phyloP scores from a whole-genome alignment of 208 protist species.

The Crithidia acanthocephali region DNA sequence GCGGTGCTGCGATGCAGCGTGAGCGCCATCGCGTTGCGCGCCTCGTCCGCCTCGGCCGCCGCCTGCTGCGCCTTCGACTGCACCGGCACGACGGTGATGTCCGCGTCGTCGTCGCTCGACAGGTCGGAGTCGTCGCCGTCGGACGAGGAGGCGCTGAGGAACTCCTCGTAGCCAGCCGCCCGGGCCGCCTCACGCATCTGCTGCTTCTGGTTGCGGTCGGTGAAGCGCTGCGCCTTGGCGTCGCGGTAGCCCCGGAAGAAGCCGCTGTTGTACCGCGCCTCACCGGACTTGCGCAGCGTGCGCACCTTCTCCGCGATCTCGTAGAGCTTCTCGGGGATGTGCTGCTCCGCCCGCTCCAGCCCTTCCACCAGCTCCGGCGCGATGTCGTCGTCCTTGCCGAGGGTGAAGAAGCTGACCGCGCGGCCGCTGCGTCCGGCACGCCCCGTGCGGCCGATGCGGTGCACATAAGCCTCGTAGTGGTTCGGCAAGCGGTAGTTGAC shows the following conservation, averaged over 20 bases:
- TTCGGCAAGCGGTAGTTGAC: slow-evolving; percentile 99
- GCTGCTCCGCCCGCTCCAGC: slow-evolving; percentile 74
- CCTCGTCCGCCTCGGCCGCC: slow-evolving; percentile 17
- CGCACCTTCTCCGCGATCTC: slow-evolving; percentile 70
- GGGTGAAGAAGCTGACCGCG: slow-evolving; percentile 89
- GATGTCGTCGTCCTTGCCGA: slow-evolving; percentile 82
- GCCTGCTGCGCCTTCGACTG: slow-evolving; percentile 7
- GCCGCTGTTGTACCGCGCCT: slow-evolving; percentile 57
- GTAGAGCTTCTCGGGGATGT: slow-evolving; percentile 84
- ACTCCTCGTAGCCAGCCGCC: slow-evolving; percentile 77
- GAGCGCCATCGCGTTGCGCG: slow-evolving; percentile 26
- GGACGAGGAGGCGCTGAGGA: slow-evolving; percentile 59
- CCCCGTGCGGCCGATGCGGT: slow-evolving; percentile 96
- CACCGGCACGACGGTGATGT: slow-evolving; percentile 38
- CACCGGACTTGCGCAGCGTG: slow-evolving; percentile 72
- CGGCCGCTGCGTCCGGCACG: slow-evolving; percentile 78
- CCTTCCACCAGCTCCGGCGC: slow-evolving; percentile 81
- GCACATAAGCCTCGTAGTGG: slow-evolving; percentile 98
- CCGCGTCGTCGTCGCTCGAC: slow-evolving; percentile 38
- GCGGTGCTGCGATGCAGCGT: slow-evolving; percentile 22
- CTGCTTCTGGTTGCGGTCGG: slow-evolving; percentile 66
- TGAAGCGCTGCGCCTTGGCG: slow-evolving; percentile 60
- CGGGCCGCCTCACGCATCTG: slow-evolving; percentile 64
- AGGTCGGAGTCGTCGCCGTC: slow-evolving; percentile 49
- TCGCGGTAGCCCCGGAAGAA: slow-evolving; percentile 84